Conservation (phyloP, 2,329 filamentous ascomycete genomes). For the Penicillium sp. region DNA sequence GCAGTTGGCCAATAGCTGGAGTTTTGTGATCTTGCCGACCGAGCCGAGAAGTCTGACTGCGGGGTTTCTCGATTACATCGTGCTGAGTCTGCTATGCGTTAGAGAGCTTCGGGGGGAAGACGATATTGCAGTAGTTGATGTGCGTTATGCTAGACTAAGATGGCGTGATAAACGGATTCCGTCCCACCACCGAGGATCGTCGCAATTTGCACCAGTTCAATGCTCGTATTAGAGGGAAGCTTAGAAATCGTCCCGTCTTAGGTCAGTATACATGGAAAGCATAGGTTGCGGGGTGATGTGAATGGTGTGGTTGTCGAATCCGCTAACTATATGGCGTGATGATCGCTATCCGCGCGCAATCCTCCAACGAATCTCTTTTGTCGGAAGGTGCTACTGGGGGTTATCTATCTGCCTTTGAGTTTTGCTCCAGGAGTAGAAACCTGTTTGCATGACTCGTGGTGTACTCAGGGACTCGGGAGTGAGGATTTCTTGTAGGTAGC, state of each 20-base stretch:
- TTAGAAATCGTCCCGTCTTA: not conserved
- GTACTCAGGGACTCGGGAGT: too few species aligned
- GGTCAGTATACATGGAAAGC: too few species aligned
- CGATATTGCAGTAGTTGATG: not conserved
- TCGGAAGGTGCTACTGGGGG: too few species aligned
- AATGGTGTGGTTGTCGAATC: not conserved
- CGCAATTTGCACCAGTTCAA: not conserved
- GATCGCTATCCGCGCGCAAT: too few species aligned
- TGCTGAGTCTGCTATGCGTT: too few species aligned
- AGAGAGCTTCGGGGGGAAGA: too few species aligned
- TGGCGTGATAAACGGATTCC: constrained; percentile 10
- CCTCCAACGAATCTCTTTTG: too few species aligned
- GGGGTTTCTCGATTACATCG: constrained; percentile 1
- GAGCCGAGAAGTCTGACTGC: constrained; percentile 1
- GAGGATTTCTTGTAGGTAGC: too few species aligned
- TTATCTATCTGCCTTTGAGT: too few species aligned
- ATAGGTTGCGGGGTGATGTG: not conserved
- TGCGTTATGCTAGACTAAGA: constrained; percentile 3
- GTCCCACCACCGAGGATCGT: not conserved
- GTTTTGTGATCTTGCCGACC: not conserved
- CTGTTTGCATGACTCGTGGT: too few species aligned
- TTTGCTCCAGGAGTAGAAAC: too few species aligned
- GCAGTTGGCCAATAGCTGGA: not conserved
- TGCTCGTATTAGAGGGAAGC: not conserved
- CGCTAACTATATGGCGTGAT: not conserved